These are phyloP conservation scores for Aspergillus hiratsukae DNA, from an alignment of 2,329 filamentous ascomycete genomes.

Conservation along the genomic window DNA sequence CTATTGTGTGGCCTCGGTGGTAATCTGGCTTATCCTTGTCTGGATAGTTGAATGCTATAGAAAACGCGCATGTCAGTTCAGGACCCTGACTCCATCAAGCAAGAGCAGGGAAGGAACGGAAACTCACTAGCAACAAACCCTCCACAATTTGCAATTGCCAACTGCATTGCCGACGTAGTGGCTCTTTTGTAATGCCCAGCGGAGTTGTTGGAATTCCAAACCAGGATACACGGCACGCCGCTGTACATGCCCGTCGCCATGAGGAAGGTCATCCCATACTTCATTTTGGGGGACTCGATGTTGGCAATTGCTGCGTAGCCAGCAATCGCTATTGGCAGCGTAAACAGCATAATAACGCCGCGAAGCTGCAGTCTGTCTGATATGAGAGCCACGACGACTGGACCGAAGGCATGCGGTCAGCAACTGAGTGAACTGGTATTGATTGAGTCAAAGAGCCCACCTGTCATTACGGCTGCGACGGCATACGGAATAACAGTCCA, in stretches of 20 bases:
- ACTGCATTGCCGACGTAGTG: conserved; percentile 60
- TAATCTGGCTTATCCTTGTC: conserved; percentile 54
- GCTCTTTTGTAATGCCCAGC: conserved; percentile 67
- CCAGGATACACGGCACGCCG: conserved; percentile 59
- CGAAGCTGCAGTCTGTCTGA: conserved; percentile 59
- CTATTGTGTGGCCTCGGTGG: conserved; percentile 57
- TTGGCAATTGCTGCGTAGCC: conserved; percentile 63
- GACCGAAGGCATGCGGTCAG: not conserved
- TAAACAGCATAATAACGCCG: conserved; percentile 59
- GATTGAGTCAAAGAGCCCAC: conserved; percentile 28
- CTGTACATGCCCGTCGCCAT: conserved; percentile 63
- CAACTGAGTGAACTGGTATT: not conserved
- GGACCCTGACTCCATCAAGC: not conserved
- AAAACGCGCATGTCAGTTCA: conserved; percentile 9
- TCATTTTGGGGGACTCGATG: conserved; percentile 46
- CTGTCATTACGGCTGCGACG: conserved; percentile 53
- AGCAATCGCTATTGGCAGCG: conserved; percentile 59
- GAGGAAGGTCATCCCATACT: conserved; percentile 64
- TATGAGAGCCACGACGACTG: conserved; percentile 45
- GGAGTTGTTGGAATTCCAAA: conserved; percentile 65
- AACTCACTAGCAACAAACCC: conserved; percentile 59
- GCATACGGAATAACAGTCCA: conserved; percentile 64
- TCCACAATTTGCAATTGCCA: conserved; percentile 63
- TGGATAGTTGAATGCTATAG: conserved; percentile 57
- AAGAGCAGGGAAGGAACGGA: not conserved